Evolutionary conservation across 2,329 filamentous ascomycete genomes (phyloP), one percentile per base, ranked within the genome.

Genomic region (Colletotrichum orchidophilum): DNA sequence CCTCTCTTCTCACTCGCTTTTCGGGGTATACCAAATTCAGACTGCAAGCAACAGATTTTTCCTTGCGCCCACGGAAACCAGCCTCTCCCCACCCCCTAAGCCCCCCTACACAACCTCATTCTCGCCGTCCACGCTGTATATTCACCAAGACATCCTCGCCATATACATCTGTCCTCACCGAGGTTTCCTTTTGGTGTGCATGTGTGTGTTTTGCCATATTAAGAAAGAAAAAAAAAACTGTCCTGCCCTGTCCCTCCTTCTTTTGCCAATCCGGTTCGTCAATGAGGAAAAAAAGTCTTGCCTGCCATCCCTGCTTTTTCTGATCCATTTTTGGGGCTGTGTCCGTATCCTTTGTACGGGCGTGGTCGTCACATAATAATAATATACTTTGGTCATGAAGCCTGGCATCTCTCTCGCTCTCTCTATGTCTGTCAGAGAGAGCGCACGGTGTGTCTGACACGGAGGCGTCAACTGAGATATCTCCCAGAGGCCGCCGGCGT

Each of bases 21-120:
- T 52, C 49, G n/a, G 60, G 60, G 49, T 63, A 63, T 63, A 54
- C 60, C 60, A 54, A 52, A 54, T 35, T 53, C 60, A 52, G 27
- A 35, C 49, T 24, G 59, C 39, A 24, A 31, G 15, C 59, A 50
- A 26, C 49, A 35, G 29, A 27, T 33, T 29, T 29, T 13, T 35
- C 26, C 42, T 62, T 62, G 39, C 39, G 18, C 39, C 39, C 39
- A 46, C 39, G 39, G 39, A 18, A 18, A n/a, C 39, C 39, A 46
- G 39, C 18, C 39, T 46, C 39, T 8, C 39, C n/a, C 15, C n/a
- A n/a, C n/a, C n/a, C 18, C 39, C 15, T 15, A 15, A n/a, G 18
- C 18, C 11, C 15, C 39, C n/a, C 18, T n/a, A 46, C 39, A 46
- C 18, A 8, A 46, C 8, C 18, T 8, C 39, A n/a, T 18, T 46